These are phyloP conservation scores for Rauvolfia tetraphylla DNA, from an alignment of 257 asterid species.

Conservation along the genomic window DNA sequence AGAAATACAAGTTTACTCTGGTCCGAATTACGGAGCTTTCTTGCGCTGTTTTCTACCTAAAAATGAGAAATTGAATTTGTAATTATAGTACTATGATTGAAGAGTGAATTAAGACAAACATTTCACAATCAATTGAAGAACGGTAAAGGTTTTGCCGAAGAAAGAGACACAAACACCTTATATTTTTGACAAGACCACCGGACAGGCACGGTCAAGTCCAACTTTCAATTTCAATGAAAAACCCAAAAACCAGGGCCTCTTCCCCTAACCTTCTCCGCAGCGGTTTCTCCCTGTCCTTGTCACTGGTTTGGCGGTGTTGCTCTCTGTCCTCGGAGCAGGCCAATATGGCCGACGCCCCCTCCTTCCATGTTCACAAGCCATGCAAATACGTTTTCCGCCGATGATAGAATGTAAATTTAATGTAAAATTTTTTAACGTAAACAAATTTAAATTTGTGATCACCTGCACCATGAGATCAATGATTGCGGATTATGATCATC, in stretches of 20 bases:
- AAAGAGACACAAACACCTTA: background rate
- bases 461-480: no score
- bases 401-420: no score
- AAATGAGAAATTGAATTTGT: background rate
- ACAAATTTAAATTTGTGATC: no score
- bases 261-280: background rate
- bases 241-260: conserved; percentile 6
- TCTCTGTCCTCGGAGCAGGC: background rate
- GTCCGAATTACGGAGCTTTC: background rate
- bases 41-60: background rate
- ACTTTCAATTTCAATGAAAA: background rate
- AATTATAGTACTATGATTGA: conserved; percentile 3
- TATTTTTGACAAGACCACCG: background rate
- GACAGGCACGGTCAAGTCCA: background rate
- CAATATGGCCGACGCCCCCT: no score
- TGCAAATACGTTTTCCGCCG: no score
- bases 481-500: no score
- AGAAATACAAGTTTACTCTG: no score
- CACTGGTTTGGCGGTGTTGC: background rate
- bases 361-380: no score
- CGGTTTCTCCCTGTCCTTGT: background rate
- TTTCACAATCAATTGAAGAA: background rate
- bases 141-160: background rate
- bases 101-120: background rate
- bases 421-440: no score